Percentiles rank a stretch among this genome's conserved stretches.
These are phyloP conservation scores for Plasmodium gallinaceum DNA, from an alignment of 169 alveolate species.

Conservation along the genomic window DNA sequence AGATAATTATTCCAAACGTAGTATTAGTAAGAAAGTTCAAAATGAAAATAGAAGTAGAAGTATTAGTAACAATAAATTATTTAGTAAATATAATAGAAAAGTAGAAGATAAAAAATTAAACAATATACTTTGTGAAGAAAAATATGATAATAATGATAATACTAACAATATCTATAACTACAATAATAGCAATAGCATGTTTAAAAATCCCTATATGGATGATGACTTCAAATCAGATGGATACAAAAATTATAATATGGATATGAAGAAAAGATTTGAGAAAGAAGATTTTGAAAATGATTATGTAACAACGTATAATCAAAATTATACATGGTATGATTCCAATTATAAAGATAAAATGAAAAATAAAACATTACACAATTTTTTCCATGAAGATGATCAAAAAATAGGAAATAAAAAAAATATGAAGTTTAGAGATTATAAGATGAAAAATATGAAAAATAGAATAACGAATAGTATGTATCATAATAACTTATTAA, in stretches of 20 bases:
- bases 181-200: neutral
- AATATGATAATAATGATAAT: slow-evolving; percentile 5
- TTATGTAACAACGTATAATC: neutral
- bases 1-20: slow-evolving; percentile 1
- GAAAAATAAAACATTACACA: neutral
- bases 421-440: slow-evolving; percentile 20
- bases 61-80: neutral
- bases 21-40: neutral
- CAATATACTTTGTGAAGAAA: neutral
- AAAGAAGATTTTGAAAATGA: slow-evolving; percentile 6
- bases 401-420: slow-evolving; percentile 29
- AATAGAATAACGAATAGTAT: neutral
- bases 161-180: neutral
- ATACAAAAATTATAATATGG: neutral
- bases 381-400: slow-evolving; percentile 1
- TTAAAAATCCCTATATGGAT: neutral
- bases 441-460: slow-evolving; percentile 30
- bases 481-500: neutral
- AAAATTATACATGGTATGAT: slow-evolving; percentile 25
- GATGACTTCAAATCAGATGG: neutral
- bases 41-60: slow-evolving; percentile 1
- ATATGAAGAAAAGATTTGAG: neutral
- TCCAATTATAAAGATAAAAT: slow-evolving; percentile 11
- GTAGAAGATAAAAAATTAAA: neutral
- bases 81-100: neutral